phyloP scores from a whole-genome alignment of 257 asterid genomes.

The Solanum verrucosum region DNA sequence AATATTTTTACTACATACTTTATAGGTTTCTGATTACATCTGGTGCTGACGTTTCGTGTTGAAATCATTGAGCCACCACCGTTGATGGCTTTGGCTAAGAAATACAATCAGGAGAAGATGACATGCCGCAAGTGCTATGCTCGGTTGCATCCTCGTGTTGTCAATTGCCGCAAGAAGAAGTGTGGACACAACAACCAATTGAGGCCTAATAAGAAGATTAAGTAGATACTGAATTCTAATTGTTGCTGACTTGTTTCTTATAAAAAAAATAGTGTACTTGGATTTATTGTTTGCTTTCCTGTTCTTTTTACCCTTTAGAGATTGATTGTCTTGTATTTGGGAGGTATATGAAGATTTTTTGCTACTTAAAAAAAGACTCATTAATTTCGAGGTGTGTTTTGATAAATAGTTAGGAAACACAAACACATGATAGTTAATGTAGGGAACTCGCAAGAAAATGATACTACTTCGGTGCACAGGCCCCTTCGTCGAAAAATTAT shows the following conservation, averaged over 20 bases:
- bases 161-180: conserved; percentile 5
- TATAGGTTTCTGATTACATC: not conserved
- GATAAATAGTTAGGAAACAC: too few relatives aligned
- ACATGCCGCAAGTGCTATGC: not conserved
- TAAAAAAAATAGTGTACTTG: not conserved
- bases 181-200: conserved; percentile 6
- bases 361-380: not conserved
- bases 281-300: not conserved
- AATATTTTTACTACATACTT: not conserved
- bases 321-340: not conserved
- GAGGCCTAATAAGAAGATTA: not conserved
- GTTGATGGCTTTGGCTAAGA: too few relatives aligned
- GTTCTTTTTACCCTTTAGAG: not conserved
- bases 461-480: too few relatives aligned
- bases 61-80: too few relatives aligned
- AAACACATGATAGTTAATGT: too few relatives aligned
- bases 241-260: not conserved
- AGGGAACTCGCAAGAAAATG: too few relatives aligned
- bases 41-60: too few relatives aligned
- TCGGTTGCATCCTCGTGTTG: conserved; percentile 1
- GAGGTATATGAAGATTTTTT: not conserved
- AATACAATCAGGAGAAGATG: too few relatives aligned
- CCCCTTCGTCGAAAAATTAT: too few relatives aligned
- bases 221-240: not conserved
- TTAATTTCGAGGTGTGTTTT: too few relatives aligned